Base-by-base conservation (phyloP, 495 filamentous ascomycete species). In the Xylaria venustula region DNA sequence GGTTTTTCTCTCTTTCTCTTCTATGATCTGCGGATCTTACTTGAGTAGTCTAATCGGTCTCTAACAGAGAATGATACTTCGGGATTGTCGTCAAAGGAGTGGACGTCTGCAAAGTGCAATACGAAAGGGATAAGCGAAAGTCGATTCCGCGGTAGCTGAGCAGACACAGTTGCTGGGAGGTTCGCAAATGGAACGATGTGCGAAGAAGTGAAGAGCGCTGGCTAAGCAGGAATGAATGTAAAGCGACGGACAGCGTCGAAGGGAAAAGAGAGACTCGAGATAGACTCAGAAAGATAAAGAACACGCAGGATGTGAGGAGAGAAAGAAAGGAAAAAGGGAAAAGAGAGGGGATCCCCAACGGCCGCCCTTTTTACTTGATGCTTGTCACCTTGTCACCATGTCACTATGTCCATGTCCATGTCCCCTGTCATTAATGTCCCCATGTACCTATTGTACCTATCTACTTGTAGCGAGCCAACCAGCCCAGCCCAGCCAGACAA, bases 81-180 rank as follows among this genome's bases (percentile, higher is more conserved):
- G 60, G 60, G 59, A n/a, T n/a, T 57, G 64, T 42, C 64, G 69
- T 65, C 69, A 55, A 69, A 71, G 42, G 69, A 71, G 55, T 61
- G 69, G 62, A 71, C 64, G 69, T 65, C 53, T 71, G 68, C 66
- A 65, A 69, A 54, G 56, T 65, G 64, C 66, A 69, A 69, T 65
- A 46, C 62, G 30, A 53, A 47, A 62, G 46, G 67, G 64, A 69
- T 51, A 65, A 77, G 76, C 73, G 78, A 79, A 76, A 75, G 64
- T 81, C 79, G 72, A 81, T 78, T 81, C 63, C 72, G 74, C 73
- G 46, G 54, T 57, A 64, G 65, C 64, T 64, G 66, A 68, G 71
- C 74, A 76, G 64, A 76, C 73, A 77, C 74, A 78, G 73, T 76
- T 76, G 72, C 73, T 68, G 5, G n/a, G n/a, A 55, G 59, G 58